Percentiles rank a stretch among this genome's conserved stretches.
These are phyloP conservation scores for Pelargonium citronellum DNA, from an alignment of 441 rosid species.

Conservation along the genomic window DNA sequence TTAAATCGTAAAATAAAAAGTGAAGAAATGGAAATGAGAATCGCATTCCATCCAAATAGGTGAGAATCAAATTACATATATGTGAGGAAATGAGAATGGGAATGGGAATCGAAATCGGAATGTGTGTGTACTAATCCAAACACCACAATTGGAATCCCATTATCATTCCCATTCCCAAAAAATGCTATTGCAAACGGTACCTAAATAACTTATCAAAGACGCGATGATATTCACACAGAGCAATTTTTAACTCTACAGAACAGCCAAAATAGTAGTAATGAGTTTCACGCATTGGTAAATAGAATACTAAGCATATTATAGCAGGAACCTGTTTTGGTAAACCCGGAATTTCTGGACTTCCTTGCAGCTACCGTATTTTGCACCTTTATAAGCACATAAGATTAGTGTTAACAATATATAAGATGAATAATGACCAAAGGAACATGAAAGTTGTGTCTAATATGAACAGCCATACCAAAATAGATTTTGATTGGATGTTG, in stretches of 20 bases:
- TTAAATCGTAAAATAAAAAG: too few species aligned
- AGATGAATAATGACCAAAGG: neutral
- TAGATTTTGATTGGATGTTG: slow-evolving; percentile 91
- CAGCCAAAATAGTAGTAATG: neutral
- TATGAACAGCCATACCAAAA: slow-evolving; percentile 52
- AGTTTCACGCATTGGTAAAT: neutral
- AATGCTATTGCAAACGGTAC: too few species aligned
- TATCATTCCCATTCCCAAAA: too few species aligned
- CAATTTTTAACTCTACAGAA: neutral
- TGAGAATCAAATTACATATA: too few species aligned
- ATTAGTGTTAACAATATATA: slow-evolving; percentile 17
- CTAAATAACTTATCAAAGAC: too few species aligned
- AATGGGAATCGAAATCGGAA: too few species aligned
- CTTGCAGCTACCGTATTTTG: slow-evolving; percentile 86
- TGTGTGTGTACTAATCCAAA: too few species aligned
- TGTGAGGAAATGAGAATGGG: too few species aligned
- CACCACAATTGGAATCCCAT: too few species aligned
- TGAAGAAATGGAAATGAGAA: too few species aligned
- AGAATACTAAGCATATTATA: neutral
- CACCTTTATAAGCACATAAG: slow-evolving; percentile 44
- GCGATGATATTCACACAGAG: too few species aligned
- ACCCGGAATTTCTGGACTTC: slow-evolving; percentile 74
- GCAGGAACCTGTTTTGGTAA: slow-evolving; percentile 62
- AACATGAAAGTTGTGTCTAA: slow-evolving; percentile 7
- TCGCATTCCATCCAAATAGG: too few species aligned